These are phyloP conservation scores for Glycyrrhiza uralensis DNA, from an alignment of 306 rosid species.

Conservation along the genomic window DNA sequence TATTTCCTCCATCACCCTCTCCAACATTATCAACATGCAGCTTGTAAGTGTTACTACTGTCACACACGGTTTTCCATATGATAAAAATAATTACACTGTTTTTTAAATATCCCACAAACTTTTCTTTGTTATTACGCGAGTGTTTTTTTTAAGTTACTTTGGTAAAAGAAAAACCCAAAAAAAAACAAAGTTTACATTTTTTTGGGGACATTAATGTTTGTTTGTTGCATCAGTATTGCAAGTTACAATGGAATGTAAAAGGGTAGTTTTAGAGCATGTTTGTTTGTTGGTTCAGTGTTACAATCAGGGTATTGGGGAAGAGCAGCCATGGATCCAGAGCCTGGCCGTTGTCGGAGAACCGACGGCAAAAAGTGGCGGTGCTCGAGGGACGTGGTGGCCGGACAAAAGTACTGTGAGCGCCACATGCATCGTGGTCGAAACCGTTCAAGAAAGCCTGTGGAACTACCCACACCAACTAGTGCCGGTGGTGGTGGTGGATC, in stretches of 20 bases:
- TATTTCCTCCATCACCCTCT: slow-evolving; percentile 56
- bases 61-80: background rate
- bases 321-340: slow-evolving; percentile 97
- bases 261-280: background rate
- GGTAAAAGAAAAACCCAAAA: background rate
- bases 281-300: slow-evolving; percentile 45
- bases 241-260: too few species aligned
- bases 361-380: slow-evolving; percentile 99
- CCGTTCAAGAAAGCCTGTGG: slow-evolving; percentile 99
- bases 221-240: slow-evolving; percentile 25
- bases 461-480: slow-evolving; percentile 61
- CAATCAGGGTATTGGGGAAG: slow-evolving; percentile 91
- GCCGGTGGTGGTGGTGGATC: slow-evolving; percentile 14
- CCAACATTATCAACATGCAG: slow-evolving; percentile 57
- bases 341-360: slow-evolving; percentile 93
- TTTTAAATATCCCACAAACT: background rate
- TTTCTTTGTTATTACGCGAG: background rate
- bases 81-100: background rate
- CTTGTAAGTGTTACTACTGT: slow-evolving; percentile 47
- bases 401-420: slow-evolving; percentile 99
- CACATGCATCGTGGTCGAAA: slow-evolving; percentile 93
- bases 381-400: slow-evolving; percentile 88
- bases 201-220: background rate
- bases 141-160: background rate
- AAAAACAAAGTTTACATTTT: background rate